These are phyloP conservation scores for Yarrowia sp. DNA, from an alignment of 805 yeast genomes.

Conservation along the genomic window DNA sequence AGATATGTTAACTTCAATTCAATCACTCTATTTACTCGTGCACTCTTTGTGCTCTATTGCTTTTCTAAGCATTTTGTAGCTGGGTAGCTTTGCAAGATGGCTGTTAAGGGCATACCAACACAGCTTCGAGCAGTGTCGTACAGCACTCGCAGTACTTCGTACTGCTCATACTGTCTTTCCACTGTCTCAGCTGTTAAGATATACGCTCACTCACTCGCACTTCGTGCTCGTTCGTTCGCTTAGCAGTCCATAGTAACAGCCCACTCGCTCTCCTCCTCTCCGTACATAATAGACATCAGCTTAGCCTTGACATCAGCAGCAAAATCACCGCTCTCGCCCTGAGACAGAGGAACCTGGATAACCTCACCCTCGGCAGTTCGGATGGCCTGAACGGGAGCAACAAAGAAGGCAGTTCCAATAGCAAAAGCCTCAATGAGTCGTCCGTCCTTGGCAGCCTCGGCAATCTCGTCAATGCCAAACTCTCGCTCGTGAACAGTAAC, in stretches of 20 bases:
- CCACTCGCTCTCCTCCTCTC: slow-evolving; percentile 26
- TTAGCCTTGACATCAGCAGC: slow-evolving; percentile 26
- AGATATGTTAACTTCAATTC: too few relatives aligned
- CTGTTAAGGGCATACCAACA: too few relatives aligned
- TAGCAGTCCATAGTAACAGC: slow-evolving; percentile 15
- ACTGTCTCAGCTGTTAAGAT: too few relatives aligned
- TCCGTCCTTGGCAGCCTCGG: slow-evolving; percentile 72
- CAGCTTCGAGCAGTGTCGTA: too few relatives aligned
- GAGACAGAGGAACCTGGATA: slow-evolving; percentile 17
- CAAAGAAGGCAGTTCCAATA: slow-evolving; percentile 96
- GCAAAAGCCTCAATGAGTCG: slow-evolving; percentile 93
- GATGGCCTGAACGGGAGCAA: slow-evolving; percentile 85
- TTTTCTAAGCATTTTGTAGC: too few relatives aligned
- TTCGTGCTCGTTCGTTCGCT: too few relatives aligned
- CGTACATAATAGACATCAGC: slow-evolving; percentile 15
- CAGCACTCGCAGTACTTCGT: too few relatives aligned
- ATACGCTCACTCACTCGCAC: too few relatives aligned
- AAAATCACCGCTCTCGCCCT: slow-evolving; percentile 15
- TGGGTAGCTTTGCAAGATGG: too few relatives aligned
- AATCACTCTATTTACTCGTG: too few relatives aligned
- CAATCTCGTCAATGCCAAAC: slow-evolving; percentile 76
- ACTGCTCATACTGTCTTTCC: too few relatives aligned
- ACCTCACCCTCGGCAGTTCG: slow-evolving; percentile 26
- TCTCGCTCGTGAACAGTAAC: slow-evolving; percentile 86
- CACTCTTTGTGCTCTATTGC: too few relatives aligned